Conservation (phyloP, 768 basidiomycete species). For the Suillus subaureus region DNA sequence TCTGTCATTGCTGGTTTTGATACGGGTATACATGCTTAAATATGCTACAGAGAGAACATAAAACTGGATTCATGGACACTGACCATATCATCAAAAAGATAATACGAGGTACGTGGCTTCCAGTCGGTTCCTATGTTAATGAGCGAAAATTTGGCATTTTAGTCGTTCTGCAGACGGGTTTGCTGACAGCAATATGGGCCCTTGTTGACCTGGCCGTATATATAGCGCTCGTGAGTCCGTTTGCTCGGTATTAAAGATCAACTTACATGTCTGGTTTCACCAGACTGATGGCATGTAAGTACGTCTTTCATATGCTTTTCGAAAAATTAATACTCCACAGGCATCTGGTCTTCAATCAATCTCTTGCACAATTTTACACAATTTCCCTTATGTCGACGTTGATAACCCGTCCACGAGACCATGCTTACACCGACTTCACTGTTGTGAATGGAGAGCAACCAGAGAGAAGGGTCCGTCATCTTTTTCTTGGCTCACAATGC, state of each 20-base stretch:
- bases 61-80: slow-evolving; percentile 39
- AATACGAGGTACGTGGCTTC: slow-evolving; percentile 28
- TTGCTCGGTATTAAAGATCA: background rate
- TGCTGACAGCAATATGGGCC: slow-evolving; percentile 41
- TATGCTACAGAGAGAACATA: slow-evolving; percentile 32
- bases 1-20: slow-evolving; percentile 22
- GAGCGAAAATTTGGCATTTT: background rate
- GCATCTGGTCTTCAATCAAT: slow-evolving; percentile 34
- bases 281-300: slow-evolving; percentile 25
- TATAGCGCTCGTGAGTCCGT: slow-evolving; percentile 21
- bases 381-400: slow-evolving; percentile 38
- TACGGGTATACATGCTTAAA: slow-evolving; percentile 2
- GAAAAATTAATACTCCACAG: slow-evolving; percentile 11
- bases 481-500: slow-evolving; percentile 7
- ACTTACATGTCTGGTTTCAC: slow-evolving; percentile 13
- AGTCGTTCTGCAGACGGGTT: slow-evolving; percentile 44
- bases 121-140: background rate
- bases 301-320: background rate
- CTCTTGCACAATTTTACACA: slow-evolving; percentile 38
- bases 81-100: slow-evolving; percentile 41
- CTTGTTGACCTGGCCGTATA: slow-evolving; percentile 33
- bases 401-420: slow-evolving; percentile 30
- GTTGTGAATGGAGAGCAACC: slow-evolving; percentile 26
- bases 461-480: slow-evolving; percentile 22
- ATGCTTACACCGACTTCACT: slow-evolving; percentile 20